Conservation (phyloP, 306 rosid genomes). For the Urtica urens region DNA sequence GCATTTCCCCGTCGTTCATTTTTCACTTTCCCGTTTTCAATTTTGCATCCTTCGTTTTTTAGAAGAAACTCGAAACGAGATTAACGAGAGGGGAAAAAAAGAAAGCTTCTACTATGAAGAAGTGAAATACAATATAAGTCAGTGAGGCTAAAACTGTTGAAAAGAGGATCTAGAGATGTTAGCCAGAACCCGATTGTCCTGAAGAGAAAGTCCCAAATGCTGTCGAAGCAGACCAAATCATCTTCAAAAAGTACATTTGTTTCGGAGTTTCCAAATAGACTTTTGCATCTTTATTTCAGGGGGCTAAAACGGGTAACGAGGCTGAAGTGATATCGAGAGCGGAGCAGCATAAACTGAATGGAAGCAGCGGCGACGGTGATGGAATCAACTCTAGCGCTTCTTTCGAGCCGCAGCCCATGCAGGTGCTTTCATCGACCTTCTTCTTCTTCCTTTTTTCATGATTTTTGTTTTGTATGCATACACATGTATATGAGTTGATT, state of each 20-base stretch:
- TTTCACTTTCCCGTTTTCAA: conserved; percentile 7
- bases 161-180: too few relatives aligned
- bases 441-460: neutral
- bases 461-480: neutral
- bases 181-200: too few relatives aligned
- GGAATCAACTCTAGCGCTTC: conserved; percentile 25
- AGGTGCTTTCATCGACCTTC: neutral
- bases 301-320: conserved; percentile 59
- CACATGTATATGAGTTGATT: neutral
- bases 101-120: too few relatives aligned
- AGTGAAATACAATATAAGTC: too few relatives aligned
- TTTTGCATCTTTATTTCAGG: too few relatives aligned
- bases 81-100: too few relatives aligned
- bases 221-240: too few relatives aligned
- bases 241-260: too few relatives aligned
- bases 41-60: conserved; percentile 16
- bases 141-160: too few relatives aligned
- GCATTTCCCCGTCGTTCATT: conserved; percentile 3
- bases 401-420: conserved; percentile 39
- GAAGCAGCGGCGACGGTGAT: conserved; percentile 58
- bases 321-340: conserved; percentile 28
- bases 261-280: too few relatives aligned
- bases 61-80: too few relatives aligned
- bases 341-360: conserved; percentile 57
- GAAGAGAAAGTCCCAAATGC: too few relatives aligned